Base-by-base conservation (phyloP, 805 yeast genomes). In the Clavispora asparagi region DNA sequence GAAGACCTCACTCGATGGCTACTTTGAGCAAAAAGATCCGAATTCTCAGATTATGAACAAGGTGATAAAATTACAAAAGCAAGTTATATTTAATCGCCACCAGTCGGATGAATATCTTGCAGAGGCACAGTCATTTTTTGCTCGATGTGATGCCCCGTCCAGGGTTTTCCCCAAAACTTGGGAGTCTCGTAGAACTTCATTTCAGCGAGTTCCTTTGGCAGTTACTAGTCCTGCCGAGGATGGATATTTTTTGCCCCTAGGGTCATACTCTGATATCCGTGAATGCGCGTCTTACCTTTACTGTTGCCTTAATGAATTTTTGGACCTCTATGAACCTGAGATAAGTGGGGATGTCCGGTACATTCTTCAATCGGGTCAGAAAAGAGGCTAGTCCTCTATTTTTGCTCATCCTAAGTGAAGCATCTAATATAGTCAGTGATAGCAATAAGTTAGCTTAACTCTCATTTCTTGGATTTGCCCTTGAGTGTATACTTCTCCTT, bases 401-500 rank as follows among this genome's bases (percentile, higher is more conserved):
- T n/a, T 17, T 33, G 12, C 25, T 10, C 16, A 4, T 6, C n/a
- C 7, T 7, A 33, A 37, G 6, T 2, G 13, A 37, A 23, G 39
- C 29, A 5, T 4, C n/a, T 8, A 33, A 16, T 14, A 16, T 9
- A 6, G 9, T 16, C 14, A 16, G 12, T 16, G 14, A 19, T 33
- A 33, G 37, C 25, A 7, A 13, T 12, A 30, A 12, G 11, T 33
- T 11, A 33, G 11, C 3, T 10, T 17, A 6, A 6, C 13, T 16
- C 31, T 17, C 39, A 25, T 29, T 41, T 41, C 17, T 41, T 45
- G 7, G 30, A 36, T 41, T 46, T 48, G 42, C 45, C 47, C 38
- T 36, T 51, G 29, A 44, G 50, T 49, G 49, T 60, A 56, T 85
- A 85, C 67, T 84, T 85, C 40, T 79, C 80, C 61, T 83, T 85